Percentiles rank a stretch among this genome's conserved stretches.
Evolutionary conservation across 2,329 filamentous ascomycete species (phyloP).

Genomic region (Stachybotrys elegans): DNA sequence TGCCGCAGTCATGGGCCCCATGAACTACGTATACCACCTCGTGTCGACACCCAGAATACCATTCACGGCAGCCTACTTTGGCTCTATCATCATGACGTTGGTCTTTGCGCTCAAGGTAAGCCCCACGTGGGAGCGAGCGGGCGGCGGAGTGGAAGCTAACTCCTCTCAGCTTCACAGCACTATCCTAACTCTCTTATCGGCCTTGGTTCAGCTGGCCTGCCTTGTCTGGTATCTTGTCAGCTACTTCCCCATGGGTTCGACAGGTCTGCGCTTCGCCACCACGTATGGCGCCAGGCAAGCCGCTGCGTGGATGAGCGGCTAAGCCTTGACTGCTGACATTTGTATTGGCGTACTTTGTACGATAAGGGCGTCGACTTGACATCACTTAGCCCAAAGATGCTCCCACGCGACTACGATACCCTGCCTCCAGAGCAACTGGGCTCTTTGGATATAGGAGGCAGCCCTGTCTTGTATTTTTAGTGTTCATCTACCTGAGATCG

Average conservation of each 20-base stretch:
- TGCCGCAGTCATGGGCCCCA: conserved; percentile 89
- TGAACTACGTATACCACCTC: conserved; percentile 78
- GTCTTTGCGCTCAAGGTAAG: conserved; percentile 91
- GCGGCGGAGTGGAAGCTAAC: conserved; percentile 5
- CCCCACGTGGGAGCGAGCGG: conserved; percentile 21
- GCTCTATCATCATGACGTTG: conserved; percentile 81
- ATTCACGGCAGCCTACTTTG: conserved; percentile 93
- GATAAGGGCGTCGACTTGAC: background rate
- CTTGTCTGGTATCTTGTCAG: conserved; percentile 91
- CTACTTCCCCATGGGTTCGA: conserved; percentile 96
- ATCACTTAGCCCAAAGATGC: background rate
- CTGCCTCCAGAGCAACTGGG: too few relatives aligned
- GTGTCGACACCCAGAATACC: conserved; percentile 79
- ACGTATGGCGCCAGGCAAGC: conserved; percentile 81
- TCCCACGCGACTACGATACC: too few relatives aligned
- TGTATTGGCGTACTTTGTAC: background rate
- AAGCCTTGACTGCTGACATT: conserved; percentile 4
- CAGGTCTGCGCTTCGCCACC: conserved; percentile 79
- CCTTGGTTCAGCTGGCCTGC: conserved; percentile 76
- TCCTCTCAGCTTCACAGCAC: conserved; percentile 69
- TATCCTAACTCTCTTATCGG: conserved; percentile 77
- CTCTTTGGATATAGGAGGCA: too few relatives aligned
- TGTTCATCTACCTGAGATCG: background rate
- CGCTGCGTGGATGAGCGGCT: conserved; percentile 82
- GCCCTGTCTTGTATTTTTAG: conserved; percentile 1